Conservation (phyloP, 371 early-diverging fungal species). For the Rhizopus microsporus region DNA sequence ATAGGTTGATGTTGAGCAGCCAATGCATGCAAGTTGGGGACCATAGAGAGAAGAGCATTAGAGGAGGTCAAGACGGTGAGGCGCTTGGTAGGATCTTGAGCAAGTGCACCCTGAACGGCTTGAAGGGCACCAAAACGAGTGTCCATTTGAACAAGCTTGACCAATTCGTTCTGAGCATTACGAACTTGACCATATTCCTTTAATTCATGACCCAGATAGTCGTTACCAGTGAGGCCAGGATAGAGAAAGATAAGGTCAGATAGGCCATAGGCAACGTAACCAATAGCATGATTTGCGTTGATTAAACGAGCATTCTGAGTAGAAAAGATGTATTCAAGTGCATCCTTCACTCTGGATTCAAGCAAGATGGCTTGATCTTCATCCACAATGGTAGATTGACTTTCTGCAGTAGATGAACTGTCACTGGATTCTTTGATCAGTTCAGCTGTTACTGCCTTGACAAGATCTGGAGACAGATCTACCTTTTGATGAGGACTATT, state of each 20-base stretch:
- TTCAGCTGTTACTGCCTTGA: constrained; percentile 28
- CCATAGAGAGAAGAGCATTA: constrained; percentile 77
- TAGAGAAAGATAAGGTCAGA: constrained; percentile 82
- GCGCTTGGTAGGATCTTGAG: constrained; percentile 38
- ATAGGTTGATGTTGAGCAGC: constrained; percentile 62
- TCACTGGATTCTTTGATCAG: constrained; percentile 29
- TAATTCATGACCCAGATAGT: constrained; percentile 64
- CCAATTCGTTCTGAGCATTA: constrained; percentile 65
- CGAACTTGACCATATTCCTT: constrained; percentile 62
- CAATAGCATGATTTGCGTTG: constrained; percentile 70
- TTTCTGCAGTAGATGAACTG: constrained; percentile 39
- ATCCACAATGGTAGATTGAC: constrained; percentile 50
- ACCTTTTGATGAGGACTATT: constrained; percentile 11
- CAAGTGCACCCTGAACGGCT: constrained; percentile 80
- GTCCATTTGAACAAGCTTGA: constrained; percentile 69
- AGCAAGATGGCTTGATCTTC: constrained; percentile 39
- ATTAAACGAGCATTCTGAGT: constrained; percentile 34
- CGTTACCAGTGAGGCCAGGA: constrained; percentile 54
- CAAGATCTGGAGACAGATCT: constrained; percentile 31
- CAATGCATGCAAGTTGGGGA: constrained; percentile 77
- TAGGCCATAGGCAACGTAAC: constrained; percentile 76
- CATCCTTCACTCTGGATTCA: constrained; percentile 34
- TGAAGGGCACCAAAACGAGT: constrained; percentile 83
- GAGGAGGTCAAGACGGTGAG: constrained; percentile 71
- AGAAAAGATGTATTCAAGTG: constrained; percentile 28